phyloP scores from a whole-genome alignment of 805 yeast species.

The Pichia paraexigua region DNA sequence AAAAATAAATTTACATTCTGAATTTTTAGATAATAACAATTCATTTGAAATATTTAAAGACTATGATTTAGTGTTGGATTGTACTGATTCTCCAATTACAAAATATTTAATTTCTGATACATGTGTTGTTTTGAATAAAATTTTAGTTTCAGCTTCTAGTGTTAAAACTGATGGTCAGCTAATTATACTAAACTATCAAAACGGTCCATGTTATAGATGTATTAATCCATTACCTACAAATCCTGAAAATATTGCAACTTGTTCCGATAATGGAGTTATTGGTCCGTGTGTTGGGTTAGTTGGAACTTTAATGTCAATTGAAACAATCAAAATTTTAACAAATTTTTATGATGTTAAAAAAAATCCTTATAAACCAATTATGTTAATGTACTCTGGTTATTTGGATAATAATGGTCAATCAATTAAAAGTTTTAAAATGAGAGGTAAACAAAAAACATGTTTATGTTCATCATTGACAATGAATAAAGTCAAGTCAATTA shows the following conservation, averaged over 20 bases:
- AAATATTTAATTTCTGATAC: constrained; percentile 84
- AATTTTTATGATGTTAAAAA: constrained; percentile 41
- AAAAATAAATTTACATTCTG: constrained; percentile 41
- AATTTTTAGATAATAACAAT: constrained; percentile 44
- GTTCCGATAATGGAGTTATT: constrained; percentile 88
- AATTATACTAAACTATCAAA: constrained; percentile 58
- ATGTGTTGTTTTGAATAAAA: constrained; percentile 56
- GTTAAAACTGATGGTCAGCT: constrained; percentile 88
- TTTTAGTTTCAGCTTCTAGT: constrained; percentile 89
- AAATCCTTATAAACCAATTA: constrained; percentile 57
- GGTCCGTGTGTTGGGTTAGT: constrained; percentile 95
- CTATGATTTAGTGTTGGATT: constrained; percentile 79
- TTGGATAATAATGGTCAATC: constrained; percentile 42
- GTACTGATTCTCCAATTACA: constrained; percentile 88
- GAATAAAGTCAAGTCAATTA: constrained; percentile 37
- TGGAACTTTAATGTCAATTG: constrained; percentile 85
- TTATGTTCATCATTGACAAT: constrained; percentile 61
- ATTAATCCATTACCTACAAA: constrained; percentile 88
- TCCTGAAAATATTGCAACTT: constrained; percentile 70
- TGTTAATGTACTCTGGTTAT: constrained; percentile 60
- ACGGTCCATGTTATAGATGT: constrained; percentile 93
- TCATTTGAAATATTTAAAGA: constrained; percentile 52
- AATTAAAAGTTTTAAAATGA: constrained; percentile 70
- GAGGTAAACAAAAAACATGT: constrained; percentile 57
- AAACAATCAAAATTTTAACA: constrained; percentile 67